A percentile compares a stretch with the other conserved stretches of the same genome.
phyloP scores from a whole-genome alignment of 2,329 filamentous ascomycete genomes.

The Nigrospora oryzae region DNA sequence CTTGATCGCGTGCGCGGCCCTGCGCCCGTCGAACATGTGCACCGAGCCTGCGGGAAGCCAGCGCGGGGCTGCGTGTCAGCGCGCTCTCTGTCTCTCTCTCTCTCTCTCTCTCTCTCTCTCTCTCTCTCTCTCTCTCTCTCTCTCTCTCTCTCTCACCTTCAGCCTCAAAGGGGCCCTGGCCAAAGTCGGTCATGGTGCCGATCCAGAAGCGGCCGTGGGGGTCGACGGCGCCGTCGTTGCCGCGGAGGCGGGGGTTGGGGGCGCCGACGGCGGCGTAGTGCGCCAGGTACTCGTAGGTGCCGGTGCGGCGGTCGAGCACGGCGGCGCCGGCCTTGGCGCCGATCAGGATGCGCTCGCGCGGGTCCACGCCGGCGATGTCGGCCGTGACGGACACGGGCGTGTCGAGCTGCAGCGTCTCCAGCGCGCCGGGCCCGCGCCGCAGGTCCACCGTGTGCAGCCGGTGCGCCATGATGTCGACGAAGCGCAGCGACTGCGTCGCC shows the following conservation, averaged over 20 bases:
- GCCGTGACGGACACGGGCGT: conserved; percentile 60
- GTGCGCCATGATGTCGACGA: conserved; percentile 76
- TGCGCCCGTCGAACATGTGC: conserved; percentile 60
- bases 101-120: no score
- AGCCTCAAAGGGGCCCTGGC: conserved; percentile 46
- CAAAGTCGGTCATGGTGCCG: conserved; percentile 75
- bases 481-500: conserved; percentile 57
- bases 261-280: conserved; percentile 27
- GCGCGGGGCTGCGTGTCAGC: no score
- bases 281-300: conserved; percentile 43
- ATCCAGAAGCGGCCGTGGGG: conserved; percentile 76
- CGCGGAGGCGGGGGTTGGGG: conserved; percentile 46
- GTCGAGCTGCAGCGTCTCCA: conserved; percentile 52
- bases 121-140: conserved; percentile 2
- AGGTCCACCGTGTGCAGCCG: conserved; percentile 66
- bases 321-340: conserved; percentile 78
- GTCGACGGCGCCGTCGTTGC: conserved; percentile 81
- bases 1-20: conserved; percentile 49
- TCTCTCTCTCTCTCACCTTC: conserved; percentile 36
- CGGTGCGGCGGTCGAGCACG: conserved; percentile 58
- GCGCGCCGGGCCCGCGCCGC: conserved; percentile 46
- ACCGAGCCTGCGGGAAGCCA: conserved; percentile 48
- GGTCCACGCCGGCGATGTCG: conserved; percentile 62
- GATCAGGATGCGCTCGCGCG: conserved; percentile 59
- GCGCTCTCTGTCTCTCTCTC: no score